Conservation (phyloP, 768 basidiomycete species). For the Agaricus subrufescens region DNA sequence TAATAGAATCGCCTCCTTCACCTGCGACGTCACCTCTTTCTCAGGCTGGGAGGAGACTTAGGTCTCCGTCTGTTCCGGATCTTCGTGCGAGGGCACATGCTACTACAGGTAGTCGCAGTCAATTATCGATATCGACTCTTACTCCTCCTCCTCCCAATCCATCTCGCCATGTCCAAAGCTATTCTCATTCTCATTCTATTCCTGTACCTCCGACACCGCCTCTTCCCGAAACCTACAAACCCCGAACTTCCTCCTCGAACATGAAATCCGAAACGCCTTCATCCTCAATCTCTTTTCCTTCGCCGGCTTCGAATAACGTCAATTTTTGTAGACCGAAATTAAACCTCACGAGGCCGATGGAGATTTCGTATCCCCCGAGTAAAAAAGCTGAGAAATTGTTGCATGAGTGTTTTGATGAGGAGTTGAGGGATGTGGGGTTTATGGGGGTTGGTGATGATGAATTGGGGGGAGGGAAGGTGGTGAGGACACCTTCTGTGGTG, state of each 20-base stretch:
- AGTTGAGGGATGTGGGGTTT: background rate
- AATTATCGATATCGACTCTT: background rate
- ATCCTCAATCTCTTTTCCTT: too few species aligned
- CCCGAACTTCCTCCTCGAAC: background rate
- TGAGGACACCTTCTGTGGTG: background rate
- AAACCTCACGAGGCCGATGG: conserved; percentile 1
- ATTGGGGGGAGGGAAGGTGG: too few species aligned
- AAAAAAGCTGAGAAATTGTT: background rate
- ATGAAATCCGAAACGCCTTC: too few species aligned
- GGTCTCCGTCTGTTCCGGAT: conserved; percentile 7
- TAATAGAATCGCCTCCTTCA: too few species aligned
- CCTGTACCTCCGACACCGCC: background rate
- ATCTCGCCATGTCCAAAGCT: background rate
- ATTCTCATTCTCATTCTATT: background rate
- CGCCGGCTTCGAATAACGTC: background rate
- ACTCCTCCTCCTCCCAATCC: background rate
- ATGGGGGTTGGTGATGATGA: too few species aligned
- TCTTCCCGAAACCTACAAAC: background rate
- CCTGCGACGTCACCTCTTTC: too few species aligned
- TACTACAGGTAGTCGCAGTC: background rate
- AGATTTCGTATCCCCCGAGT: background rate
- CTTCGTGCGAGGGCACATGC: background rate
- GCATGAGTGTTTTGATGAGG: conserved; percentile 1
- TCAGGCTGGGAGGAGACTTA: background rate
- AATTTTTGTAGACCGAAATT: background rate